A percentile compares a stretch with the other conserved stretches of the same genome.
phyloP scores from a whole-genome alignment of 179 eudicot species.

The Silene coronaria region DNA sequence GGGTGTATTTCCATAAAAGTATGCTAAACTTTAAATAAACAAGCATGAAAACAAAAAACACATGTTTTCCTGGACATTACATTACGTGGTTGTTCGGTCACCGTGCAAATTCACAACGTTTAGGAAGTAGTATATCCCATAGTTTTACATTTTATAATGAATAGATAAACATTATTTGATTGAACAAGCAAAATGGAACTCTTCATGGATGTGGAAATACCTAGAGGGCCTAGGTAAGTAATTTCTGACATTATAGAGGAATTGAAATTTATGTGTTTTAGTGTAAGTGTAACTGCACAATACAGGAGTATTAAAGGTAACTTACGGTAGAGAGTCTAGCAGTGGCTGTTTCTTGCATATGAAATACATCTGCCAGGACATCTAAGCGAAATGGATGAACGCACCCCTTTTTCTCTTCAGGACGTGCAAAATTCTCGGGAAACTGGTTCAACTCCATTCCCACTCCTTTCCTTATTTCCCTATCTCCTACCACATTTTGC shows the following conservation, averaged over 20 bases:
- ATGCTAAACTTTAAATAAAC: not conserved
- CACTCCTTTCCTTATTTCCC: constrained; percentile 61
- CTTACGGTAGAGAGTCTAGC: constrained; percentile 53
- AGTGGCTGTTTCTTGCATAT: constrained; percentile 46
- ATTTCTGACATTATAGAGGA: too few relatives aligned
- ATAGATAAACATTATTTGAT: too few relatives aligned
- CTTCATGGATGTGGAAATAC: too few relatives aligned
- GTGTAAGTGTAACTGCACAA: too few relatives aligned
- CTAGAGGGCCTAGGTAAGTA: too few relatives aligned
- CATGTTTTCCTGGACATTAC: not conserved
- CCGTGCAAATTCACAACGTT: too few relatives aligned
- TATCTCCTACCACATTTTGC: constrained; percentile 66
- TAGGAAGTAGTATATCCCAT: too few relatives aligned
- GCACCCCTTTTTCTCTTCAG: constrained; percentile 33
- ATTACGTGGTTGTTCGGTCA: too few relatives aligned
- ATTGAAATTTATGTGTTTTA: too few relatives aligned
- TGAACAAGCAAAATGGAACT: too few relatives aligned
- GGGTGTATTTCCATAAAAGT: not conserved
- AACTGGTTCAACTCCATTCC: constrained; percentile 69
- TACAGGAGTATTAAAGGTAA: not conserved
- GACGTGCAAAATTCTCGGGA: constrained; percentile 35
- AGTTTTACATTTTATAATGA: too few relatives aligned
- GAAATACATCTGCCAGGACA: constrained; percentile 56
- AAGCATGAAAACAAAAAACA: not conserved
- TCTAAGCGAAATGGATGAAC: constrained; percentile 62